Evolutionary conservation across 805 yeast species (phyloP).

Genomic region (Cyberlindnera xylosilytica): DNA sequence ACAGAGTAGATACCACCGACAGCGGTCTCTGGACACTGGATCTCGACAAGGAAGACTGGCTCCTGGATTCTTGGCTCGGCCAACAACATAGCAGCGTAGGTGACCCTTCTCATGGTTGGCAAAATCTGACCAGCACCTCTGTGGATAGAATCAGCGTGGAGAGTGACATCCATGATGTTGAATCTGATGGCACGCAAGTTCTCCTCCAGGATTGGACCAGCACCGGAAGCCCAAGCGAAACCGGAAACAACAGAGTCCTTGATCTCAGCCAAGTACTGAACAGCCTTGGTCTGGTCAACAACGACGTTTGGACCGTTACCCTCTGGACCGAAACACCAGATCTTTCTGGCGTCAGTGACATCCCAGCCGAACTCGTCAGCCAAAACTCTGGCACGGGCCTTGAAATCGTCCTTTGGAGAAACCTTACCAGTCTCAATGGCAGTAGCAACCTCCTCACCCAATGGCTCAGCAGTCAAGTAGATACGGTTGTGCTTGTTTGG

Average conservation of each 20-base stretch:
- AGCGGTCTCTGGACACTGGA: slow-evolving; percentile 99
- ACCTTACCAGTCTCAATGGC: slow-evolving; percentile 94
- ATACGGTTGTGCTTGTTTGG: slow-evolving; percentile 99
- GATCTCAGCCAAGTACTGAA: slow-evolving; percentile 97
- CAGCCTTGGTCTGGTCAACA: slow-evolving; percentile 99
- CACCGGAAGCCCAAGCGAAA: slow-evolving; percentile 99
- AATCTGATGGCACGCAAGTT: slow-evolving; percentile 92
- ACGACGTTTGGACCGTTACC: slow-evolving; percentile 98
- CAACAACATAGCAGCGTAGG: slow-evolving; percentile 96
- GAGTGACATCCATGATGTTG: slow-evolving; percentile 97
- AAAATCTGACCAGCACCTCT: slow-evolving; percentile 99
- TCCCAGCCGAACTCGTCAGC: slow-evolving; percentile 99
- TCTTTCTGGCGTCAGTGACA: slow-evolving; percentile 99
- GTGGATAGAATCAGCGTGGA: slow-evolving; percentile 99
- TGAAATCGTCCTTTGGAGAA: slow-evolving; percentile 95
- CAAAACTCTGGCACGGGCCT: slow-evolving; percentile 97
- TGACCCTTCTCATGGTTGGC: slow-evolving; percentile 99
- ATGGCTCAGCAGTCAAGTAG: slow-evolving; percentile 95
- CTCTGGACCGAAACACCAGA: slow-evolving; percentile 99
- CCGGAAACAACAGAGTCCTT: slow-evolving; percentile 99
- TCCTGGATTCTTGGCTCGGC: slow-evolving; percentile 99
- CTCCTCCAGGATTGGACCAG: slow-evolving; percentile 99
- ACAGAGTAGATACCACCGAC: slow-evolving; percentile 99
- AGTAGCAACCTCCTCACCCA: slow-evolving; percentile 85
- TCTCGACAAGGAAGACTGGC: slow-evolving; percentile 98